phyloP scores from a whole-genome alignment of 2,329 filamentous ascomycete genomes.

The Ophiostoma montium region DNA sequence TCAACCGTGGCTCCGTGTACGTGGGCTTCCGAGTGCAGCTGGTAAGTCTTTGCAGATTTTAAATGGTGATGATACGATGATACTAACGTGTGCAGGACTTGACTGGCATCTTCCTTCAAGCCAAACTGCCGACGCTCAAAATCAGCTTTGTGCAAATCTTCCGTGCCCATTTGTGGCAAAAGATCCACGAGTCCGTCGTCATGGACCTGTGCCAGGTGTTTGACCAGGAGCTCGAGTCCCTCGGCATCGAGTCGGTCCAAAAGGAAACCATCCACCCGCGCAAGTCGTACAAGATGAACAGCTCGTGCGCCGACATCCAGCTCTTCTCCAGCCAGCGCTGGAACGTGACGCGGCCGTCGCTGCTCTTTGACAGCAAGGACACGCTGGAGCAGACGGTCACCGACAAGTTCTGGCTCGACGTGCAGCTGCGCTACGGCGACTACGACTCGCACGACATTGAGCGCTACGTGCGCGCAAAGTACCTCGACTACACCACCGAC shows the following conservation, averaged over 20 bases:
- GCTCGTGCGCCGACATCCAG: constrained; percentile 91
- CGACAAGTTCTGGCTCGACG: constrained; percentile 98
- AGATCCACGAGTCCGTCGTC: constrained; percentile 96
- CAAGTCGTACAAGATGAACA: constrained; percentile 99
- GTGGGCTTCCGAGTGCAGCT: constrained; percentile 99
- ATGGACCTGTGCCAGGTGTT: constrained; percentile 99
- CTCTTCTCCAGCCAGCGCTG: constrained; percentile 97
- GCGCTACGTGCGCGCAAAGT: constrained; percentile 92
- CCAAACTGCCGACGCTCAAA: constrained; percentile 95
- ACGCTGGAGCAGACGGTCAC: constrained; percentile 85
- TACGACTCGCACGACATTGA: constrained; percentile 99
- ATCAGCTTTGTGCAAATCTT: constrained; percentile 98
- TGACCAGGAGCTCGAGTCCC: constrained; percentile 87
- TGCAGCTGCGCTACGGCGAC: constrained; percentile 80
- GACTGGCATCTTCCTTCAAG: constrained; percentile 97
- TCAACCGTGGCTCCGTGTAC: constrained; percentile 93
- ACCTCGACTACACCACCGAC: constrained; percentile 96
- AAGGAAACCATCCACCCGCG: constrained; percentile 98
- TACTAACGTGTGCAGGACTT: constrained; percentile 41
- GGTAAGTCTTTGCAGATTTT: not conserved
- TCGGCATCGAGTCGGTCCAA: constrained; percentile 94
- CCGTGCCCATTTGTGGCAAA: constrained; percentile 98
- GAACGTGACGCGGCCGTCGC: constrained; percentile 89
- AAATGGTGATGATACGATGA: not conserved
- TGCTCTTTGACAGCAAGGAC: constrained; percentile 93